Conservation (phyloP, 306 rosid species). For the Vigna trinervia region DNA sequence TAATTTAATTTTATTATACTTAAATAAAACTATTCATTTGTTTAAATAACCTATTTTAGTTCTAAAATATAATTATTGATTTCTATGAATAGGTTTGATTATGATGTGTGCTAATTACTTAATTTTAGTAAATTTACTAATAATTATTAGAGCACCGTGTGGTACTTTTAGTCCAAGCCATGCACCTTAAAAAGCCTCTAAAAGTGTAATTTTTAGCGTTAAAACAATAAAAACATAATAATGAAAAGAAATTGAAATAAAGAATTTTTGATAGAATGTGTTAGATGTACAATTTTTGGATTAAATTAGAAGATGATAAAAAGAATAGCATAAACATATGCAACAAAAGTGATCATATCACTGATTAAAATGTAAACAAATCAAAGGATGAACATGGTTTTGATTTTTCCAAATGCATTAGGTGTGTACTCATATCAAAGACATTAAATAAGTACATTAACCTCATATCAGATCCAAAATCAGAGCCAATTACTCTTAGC, state of each 20-base stretch:
- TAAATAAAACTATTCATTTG: too few relatives aligned
- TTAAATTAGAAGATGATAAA: background rate
- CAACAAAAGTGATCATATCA: slow-evolving; percentile 27
- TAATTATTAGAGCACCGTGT: background rate
- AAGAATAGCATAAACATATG: background rate
- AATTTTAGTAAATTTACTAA: too few relatives aligned
- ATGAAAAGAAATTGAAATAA: background rate
- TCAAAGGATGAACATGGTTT: slow-evolving; percentile 39
- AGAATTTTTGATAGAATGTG: background rate
- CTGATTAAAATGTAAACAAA: slow-evolving; percentile 31
- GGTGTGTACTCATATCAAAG: slow-evolving; percentile 43
- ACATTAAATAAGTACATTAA: slow-evolving; percentile 47
- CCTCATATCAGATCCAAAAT: slow-evolving; percentile 45
- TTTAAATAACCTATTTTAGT: too few relatives aligned
- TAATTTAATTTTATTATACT: too few relatives aligned
- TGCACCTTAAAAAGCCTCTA: background rate
- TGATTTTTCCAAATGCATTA: slow-evolving; percentile 29
- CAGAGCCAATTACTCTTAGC: slow-evolving; percentile 37
- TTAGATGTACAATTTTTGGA: background rate
- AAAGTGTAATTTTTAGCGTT: background rate
- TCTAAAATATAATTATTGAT: background rate
- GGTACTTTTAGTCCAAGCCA: background rate
- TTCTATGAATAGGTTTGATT: too few relatives aligned
- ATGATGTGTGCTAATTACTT: background rate
- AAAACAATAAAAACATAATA: background rate